These are phyloP conservation scores for Fragaria ananassa DNA, from an alignment of 306 rosid genomes.

Conservation along the genomic window DNA sequence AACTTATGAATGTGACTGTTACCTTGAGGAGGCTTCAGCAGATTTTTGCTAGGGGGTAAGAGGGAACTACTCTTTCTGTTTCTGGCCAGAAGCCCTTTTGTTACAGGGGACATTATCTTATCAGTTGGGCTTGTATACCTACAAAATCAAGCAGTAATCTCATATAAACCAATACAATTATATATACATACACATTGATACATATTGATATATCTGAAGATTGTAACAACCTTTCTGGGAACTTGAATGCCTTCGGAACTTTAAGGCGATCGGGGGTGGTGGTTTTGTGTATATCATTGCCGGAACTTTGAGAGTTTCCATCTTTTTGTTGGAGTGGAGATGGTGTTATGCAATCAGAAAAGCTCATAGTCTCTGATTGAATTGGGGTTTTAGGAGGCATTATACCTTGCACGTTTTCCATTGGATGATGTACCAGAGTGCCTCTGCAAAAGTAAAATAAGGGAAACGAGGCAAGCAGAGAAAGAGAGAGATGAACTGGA, in stretches of 20 bases:
- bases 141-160: background rate
- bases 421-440: background rate
- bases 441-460: background rate
- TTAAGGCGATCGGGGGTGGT: conserved; percentile 62
- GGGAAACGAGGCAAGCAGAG: background rate
- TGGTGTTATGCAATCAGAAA: conserved; percentile 44
- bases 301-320: conserved; percentile 27
- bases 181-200: background rate
- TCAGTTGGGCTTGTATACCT: conserved; percentile 97
- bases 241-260: conserved; percentile 79
- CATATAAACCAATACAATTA: background rate
- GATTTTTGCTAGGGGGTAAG: conserved; percentile 53
- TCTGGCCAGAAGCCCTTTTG: conserved; percentile 76
- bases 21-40: conserved; percentile 43
- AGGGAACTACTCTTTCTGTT: conserved; percentile 51
- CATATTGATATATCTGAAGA: background rate
- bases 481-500: background rate
- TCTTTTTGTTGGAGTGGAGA: conserved; percentile 26
- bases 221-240: conserved; percentile 65
- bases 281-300: conserved; percentile 48
- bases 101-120: conserved; percentile 71
- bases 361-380: conserved; percentile 18
- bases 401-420: conserved; percentile 41
- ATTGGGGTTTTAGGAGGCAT: conserved; percentile 32
- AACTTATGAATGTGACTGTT: background rate